These are phyloP conservation scores for Kazachstania martiniae DNA, from an alignment of 805 yeast species.

Conservation along the genomic window DNA sequence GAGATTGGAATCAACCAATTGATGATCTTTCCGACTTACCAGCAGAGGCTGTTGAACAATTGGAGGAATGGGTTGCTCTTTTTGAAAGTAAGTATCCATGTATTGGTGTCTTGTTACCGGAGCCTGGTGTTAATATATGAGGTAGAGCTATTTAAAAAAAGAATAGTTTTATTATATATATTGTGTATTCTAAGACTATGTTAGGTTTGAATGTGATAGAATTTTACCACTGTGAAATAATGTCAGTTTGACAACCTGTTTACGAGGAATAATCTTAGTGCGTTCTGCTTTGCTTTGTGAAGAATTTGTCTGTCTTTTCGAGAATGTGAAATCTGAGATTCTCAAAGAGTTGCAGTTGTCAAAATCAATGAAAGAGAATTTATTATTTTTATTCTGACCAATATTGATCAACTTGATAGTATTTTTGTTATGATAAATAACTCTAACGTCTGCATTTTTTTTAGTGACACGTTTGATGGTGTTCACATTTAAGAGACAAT, in stretches of 20 bases:
- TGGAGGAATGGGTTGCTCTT: conserved; percentile 78
- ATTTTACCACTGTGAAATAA: neutral
- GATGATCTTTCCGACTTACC: conserved; percentile 58
- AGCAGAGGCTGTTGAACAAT: conserved; percentile 48
- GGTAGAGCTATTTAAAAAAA: no score
- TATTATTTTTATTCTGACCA: neutral
- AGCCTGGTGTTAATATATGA: conserved; percentile 21
- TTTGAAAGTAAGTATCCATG: conserved; percentile 72
- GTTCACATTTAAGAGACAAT: conserved; percentile 17
- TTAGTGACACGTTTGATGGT: conserved; percentile 14
- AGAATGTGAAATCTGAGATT: no score
- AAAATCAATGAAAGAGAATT: neutral
- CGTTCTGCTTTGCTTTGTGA: no score
- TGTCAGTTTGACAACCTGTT: no score
- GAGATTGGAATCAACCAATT: conserved; percentile 63
- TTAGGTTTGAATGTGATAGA: neutral
- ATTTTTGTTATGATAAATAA: conserved; percentile 21
- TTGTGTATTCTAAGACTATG: no score
- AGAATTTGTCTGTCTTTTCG: no score
- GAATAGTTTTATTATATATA: no score
- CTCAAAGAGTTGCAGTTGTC: neutral
- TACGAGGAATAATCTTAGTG: neutral
- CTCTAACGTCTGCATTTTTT: conserved; percentile 22
- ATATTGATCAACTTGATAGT: conserved; percentile 13
- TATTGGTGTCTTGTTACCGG: conserved; percentile 60